Base-by-base conservation (phyloP, 306 rosid genomes). In the Dalbergia cochinchinensis region DNA sequence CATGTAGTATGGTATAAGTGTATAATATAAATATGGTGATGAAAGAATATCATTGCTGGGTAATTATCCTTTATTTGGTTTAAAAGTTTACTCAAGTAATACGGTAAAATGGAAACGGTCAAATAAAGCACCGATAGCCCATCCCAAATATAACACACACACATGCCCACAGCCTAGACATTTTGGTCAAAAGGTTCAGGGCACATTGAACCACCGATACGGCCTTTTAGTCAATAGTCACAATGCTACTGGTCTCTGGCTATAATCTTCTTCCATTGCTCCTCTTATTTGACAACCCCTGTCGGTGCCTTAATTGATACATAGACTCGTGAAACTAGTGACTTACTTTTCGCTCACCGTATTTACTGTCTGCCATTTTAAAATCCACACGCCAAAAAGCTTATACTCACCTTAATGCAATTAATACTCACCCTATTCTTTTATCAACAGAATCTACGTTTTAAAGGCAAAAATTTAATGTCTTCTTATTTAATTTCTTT, bases 401-500 rank as follows among this genome's bases (percentile, higher is more conserved):
- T 6, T 5, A 5, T 5, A 3, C 2, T 54, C 60, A n/a, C n/a
- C 60, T 54, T 7, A 16, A 54, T 54, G 41, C 35, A 69, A 45
- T 11, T 31, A 4, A 8, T 65, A 71, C 84, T 62, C 76, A 58
- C 83, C 18, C 4, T 53, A 31, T 18, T 63, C 48, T 11, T 74
- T 16, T 31, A 37, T 37, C 5, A 37, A 6, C 41, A 37, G 5
- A 37, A 37, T 37, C 41, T 37, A 37, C 0, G 41, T 37, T 37
- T 37, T 1, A 37, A 42, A 42, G 9, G 47, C 11, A 42, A 42
- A 42, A 41, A 8, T 6, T 41, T 42, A 42, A 42, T 42, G 47
- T 8, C 9, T 42, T 8, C 11, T 55, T 5, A 2, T 15, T 14
- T 35, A 2, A 11, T 19, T 42, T 18, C 6, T 1, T 26, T 69